These are phyloP conservation scores for Cavenderia fasciculata DNA, from an alignment of 78 protist genomes.

Conservation along the genomic window DNA sequence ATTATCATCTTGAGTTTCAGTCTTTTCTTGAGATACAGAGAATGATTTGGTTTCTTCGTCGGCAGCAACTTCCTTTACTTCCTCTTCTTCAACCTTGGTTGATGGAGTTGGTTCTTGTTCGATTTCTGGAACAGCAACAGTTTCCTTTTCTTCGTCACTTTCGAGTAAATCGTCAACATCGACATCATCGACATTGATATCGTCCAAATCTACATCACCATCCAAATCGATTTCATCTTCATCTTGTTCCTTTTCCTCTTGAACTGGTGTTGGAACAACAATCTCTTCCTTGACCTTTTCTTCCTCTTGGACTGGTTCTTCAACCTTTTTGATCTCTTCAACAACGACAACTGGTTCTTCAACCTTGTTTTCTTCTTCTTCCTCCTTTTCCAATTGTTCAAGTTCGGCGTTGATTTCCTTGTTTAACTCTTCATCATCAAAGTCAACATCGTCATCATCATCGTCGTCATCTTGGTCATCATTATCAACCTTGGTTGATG, in stretches of 20 bases:
- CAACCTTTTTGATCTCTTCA: constrained; percentile 11
- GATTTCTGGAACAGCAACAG: neutral
- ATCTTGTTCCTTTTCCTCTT: neutral
- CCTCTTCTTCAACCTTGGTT: neutral
- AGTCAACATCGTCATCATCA: constrained; percentile 19
- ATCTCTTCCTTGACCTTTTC: too few relatives aligned
- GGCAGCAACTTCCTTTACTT: constrained; percentile 8
- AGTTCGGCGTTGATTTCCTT: constrained; percentile 26
- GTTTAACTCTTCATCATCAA: constrained; percentile 1
- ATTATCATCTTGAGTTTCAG: neutral
- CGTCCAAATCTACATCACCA: neutral
- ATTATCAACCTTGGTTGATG: neutral
- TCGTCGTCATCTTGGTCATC: neutral
- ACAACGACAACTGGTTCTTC: neutral
- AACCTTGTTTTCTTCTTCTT: too few relatives aligned
- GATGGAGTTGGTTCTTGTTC: neutral
- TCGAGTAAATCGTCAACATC: neutral
- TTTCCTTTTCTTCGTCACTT: neutral
- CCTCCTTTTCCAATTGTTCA: constrained; percentile 15
- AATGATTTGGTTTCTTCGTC: too few relatives aligned
- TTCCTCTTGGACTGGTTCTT: neutral
- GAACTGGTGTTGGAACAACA: neutral
- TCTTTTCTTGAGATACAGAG: too few relatives aligned
- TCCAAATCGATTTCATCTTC: constrained; percentile 21
- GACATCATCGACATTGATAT: neutral